A percentile compares a stretch with the other conserved stretches of the same genome.
Evolutionary conservation across 2,329 filamentous ascomycete species (phyloP).

Genomic region (Diaporthe sp.): DNA sequence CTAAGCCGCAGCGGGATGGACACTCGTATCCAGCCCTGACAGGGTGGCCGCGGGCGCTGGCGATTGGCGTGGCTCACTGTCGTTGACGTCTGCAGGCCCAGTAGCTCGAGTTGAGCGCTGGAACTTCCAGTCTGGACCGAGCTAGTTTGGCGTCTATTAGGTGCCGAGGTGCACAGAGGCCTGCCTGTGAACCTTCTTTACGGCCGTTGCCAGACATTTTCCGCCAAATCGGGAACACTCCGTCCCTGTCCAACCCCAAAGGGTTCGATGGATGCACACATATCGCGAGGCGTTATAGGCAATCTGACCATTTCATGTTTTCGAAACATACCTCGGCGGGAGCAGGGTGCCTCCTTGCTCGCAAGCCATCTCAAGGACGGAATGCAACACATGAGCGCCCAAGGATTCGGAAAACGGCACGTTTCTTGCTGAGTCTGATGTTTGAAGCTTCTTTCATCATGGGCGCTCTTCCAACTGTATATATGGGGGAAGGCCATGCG

Average conservation of each 20-base stretch:
- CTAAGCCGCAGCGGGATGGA: not conserved
- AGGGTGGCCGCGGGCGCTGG: slow-evolving; percentile 1
- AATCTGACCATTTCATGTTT: slow-evolving; percentile 1
- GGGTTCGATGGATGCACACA: not conserved
- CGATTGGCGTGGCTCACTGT: slow-evolving; percentile 33
- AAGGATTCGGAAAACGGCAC: slow-evolving; percentile 15
- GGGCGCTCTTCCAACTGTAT: not conserved
- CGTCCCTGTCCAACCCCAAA: not conserved
- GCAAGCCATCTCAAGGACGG: slow-evolving; percentile 15
- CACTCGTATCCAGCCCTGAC: not conserved
- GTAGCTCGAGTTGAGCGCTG: not conserved
- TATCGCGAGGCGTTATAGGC: slow-evolving; percentile 1
- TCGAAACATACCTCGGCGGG: not conserved
- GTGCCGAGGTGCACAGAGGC: slow-evolving; percentile 23
- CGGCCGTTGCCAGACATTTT: not conserved
- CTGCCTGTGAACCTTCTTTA: not conserved
- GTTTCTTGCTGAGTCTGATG: slow-evolving; percentile 19
- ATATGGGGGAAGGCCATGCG: slow-evolving; percentile 3
- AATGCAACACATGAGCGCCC: slow-evolving; percentile 20
- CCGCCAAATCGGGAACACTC: not conserved
- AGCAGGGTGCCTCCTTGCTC: slow-evolving; percentile 22
- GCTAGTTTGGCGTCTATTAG: slow-evolving; percentile 16
- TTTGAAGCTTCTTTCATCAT: not conserved
- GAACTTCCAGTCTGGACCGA: not conserved
- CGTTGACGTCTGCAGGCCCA: not conserved